Conservation (phyloP, 2,329 filamentous ascomycete genomes). For the Neonectria magnoliae region DNA sequence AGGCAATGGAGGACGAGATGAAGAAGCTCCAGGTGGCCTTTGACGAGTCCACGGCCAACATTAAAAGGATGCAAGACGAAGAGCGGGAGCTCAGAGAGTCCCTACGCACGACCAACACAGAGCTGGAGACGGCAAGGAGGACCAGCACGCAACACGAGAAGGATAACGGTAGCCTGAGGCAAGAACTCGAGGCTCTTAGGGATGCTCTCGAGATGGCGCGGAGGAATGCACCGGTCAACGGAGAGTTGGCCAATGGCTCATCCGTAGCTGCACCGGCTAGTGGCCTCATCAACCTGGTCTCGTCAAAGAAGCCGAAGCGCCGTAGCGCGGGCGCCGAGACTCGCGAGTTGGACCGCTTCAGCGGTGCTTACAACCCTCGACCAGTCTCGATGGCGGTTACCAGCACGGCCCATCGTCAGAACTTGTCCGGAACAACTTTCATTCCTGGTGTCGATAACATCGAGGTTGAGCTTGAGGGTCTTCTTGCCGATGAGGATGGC, state of each 20-base stretch:
- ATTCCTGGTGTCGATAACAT: conserved; percentile 87
- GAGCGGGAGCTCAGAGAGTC: conserved; percentile 87
- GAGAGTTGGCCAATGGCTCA: conserved; percentile 57
- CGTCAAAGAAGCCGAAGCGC: conserved; percentile 96
- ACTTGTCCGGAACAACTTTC: conserved; percentile 79
- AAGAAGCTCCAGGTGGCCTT: conserved; percentile 88
- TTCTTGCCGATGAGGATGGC: conserved; percentile 94
- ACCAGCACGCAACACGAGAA: conserved; percentile 80
- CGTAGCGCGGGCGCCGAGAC: conserved; percentile 89
- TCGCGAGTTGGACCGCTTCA: conserved; percentile 89
- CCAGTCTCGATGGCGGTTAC: conserved; percentile 95
- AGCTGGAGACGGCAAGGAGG: conserved; percentile 82
- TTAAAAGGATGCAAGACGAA: conserved; percentile 95
- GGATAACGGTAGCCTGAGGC: conserved; percentile 85
- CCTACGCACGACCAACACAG: conserved; percentile 79
- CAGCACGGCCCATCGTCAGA: conserved; percentile 73
- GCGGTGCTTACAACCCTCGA: conserved; percentile 89
- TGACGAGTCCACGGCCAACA: conserved; percentile 88
- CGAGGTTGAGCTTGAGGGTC: conserved; percentile 91
- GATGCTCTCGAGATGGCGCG: conserved; percentile 92
- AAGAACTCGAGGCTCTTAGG: conserved; percentile 89
- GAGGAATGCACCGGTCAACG: conserved; percentile 79
- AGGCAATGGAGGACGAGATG: conserved; percentile 96
- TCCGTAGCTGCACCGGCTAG: conserved; percentile 62
- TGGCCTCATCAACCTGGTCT: conserved; percentile 95